These are phyloP conservation scores for Phlebiopsis gigantea DNA, from an alignment of 768 basidiomycete species.

Conservation along the genomic window DNA sequence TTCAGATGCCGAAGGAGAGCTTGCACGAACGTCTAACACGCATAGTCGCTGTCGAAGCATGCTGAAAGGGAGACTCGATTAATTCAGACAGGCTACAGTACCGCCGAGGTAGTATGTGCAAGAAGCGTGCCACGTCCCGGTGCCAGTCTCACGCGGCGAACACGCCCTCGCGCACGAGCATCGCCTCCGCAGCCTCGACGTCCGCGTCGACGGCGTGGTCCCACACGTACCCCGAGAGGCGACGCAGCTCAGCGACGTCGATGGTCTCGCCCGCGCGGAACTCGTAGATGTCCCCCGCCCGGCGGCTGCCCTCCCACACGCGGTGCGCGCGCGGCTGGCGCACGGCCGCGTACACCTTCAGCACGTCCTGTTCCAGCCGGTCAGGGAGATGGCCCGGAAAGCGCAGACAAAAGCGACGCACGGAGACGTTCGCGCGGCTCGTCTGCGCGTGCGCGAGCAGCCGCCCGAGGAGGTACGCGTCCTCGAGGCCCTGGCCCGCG, in stretches of 20 bases:
- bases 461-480: slow-evolving; percentile 41
- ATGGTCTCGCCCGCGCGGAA: slow-evolving; percentile 28
- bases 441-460: slow-evolving; percentile 41
- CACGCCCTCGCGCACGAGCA: too few species aligned
- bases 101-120: too few species aligned
- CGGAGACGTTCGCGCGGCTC: slow-evolving; percentile 29
- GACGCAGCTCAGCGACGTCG: slow-evolving; percentile 30
- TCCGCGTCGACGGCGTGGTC: neutral
- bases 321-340: slow-evolving; percentile 44
- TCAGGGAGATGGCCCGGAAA: too few species aligned
- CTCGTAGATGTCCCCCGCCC: slow-evolving; percentile 42
- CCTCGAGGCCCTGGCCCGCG: slow-evolving; percentile 57
- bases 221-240: slow-evolving; percentile 46
- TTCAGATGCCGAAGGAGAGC: too few species aligned
- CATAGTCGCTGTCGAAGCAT: too few species aligned
- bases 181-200: too few species aligned
- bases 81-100: too few species aligned
- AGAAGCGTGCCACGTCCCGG: too few species aligned
- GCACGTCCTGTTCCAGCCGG: slow-evolving; percentile 31
- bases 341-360: slow-evolving; percentile 40
- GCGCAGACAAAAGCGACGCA: neutral
- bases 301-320: slow-evolving; percentile 38
- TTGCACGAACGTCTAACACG: too few species aligned
- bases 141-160: too few species aligned
- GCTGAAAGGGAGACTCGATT: too few species aligned